Evolutionary conservation across 2,329 filamentous ascomycete species (phyloP).

Genomic region (Colletotrichum tabaci): DNA sequence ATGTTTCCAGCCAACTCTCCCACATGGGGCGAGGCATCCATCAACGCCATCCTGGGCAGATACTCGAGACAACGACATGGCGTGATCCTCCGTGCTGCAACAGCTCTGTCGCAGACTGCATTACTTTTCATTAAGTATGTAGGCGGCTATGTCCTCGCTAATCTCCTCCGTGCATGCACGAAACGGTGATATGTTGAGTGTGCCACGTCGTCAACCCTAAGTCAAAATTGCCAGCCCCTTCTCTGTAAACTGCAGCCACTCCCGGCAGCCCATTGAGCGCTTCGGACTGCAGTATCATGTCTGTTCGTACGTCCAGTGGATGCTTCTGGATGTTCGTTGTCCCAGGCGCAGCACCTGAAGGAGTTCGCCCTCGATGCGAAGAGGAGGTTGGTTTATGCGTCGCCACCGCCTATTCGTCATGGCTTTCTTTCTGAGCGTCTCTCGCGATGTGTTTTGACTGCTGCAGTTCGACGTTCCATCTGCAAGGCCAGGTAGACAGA

Average conservation of each 20-base stretch:
- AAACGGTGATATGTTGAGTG: not conserved
- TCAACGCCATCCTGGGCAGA: not conserved
- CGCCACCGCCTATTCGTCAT: slow-evolving; percentile 8
- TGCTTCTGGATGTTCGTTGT: not conserved
- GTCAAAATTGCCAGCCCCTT: slow-evolving; percentile 7
- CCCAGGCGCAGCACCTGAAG: not conserved
- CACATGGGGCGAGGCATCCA: slow-evolving; percentile 14
- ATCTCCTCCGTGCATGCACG: slow-evolving; percentile 27
- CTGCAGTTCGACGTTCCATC: slow-evolving; percentile 27
- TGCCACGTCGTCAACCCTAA: slow-evolving; percentile 27
- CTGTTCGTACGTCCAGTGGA: not conserved
- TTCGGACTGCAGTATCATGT: not conserved
- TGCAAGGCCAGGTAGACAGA: not conserved
- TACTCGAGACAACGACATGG: not conserved
- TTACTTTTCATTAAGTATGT: not conserved
- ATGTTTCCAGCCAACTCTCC: slow-evolving; percentile 14
- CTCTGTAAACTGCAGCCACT: not conserved
- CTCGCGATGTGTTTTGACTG: slow-evolving; percentile 17
- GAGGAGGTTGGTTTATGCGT: slow-evolving; percentile 8
- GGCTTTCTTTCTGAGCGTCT: not conserved
- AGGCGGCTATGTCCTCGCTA: slow-evolving; percentile 16
- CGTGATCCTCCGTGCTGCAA: not conserved
- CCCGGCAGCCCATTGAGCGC: not conserved
- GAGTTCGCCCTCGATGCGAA: not conserved
- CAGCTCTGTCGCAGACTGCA: not conserved